Evolutionary conservation across 2,329 filamentous ascomycete genomes (phyloP), one percentile per base, ranked within the genome.

Genomic region (Ascocoryne sarcoides): DNA sequence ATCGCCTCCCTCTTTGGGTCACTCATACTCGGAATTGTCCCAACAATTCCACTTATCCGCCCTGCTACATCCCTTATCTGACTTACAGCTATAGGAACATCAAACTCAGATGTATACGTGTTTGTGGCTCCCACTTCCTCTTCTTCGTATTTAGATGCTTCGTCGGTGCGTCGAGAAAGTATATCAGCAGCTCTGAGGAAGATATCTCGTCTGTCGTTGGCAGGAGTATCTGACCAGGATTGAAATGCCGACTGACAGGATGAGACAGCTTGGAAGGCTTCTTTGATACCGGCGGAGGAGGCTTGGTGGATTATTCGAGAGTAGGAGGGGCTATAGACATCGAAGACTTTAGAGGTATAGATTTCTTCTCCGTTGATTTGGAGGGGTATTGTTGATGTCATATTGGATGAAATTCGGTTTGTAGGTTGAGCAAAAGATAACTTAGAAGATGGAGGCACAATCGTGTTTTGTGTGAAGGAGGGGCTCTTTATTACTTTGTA

Each of bases 111-210:
- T 26, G 45, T 51, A 57, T 57, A 63, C 1, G n/a, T 48, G 3
- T 46, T 26, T 2, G 63, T 46, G n/a, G 63, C 62, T 7, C 68
- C 71, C 1, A 67, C 71, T 59, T 77, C 73, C 3, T 61, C 51
- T 40, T 65, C 62, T 67, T 83, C 76, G 59, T 79, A 80, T 20
- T 65, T 56, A 8, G 61, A 63, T 14, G 86, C 60, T 59, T 88
- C 82, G 40, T 42, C 16, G 58, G 46, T 29, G 56, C 62, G 19
- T 61, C 68, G 37, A 2, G 74, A 66, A 45, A 89, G 65, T 36
- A 88, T 62, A 7, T 79, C 75, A 8, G 81, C 79, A 0, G 82
- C 79, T 57, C 76, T 78, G 43, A 82, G 65, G 43, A 93, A 69
- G 48, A 93, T 76, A 48, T 82, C 74, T 26, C 84, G 77, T 29